Conservation (phyloP, 257 asterid genomes). For the Solanum sejunctum region DNA sequence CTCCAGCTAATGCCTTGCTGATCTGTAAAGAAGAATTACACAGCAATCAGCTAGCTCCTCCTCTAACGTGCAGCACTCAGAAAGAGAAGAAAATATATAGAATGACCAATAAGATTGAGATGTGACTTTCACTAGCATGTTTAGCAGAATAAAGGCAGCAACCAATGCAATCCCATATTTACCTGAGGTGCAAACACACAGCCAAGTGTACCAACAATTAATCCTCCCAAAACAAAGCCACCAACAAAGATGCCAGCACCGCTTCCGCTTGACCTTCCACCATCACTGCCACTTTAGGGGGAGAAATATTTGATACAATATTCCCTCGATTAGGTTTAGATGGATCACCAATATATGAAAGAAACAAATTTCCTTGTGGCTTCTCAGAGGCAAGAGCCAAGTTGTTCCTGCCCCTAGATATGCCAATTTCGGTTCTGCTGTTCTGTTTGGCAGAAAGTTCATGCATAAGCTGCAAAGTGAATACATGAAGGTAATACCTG, state of each 20-base stretch:
- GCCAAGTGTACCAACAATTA: conserved; percentile 65
- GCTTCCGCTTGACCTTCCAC: conserved; percentile 30
- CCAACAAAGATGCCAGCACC: conserved; percentile 43
- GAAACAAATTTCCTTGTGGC: background rate
- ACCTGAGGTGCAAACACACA: conserved; percentile 88
- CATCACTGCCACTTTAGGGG: conserved; percentile 38
- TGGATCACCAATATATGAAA: background rate
- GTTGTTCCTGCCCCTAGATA: background rate
- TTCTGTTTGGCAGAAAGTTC: background rate
- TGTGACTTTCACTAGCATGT: background rate
- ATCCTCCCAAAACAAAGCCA: conserved; percentile 79
- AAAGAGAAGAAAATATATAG: background rate
- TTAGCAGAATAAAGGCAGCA: background rate
- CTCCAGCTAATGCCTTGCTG: conserved; percentile 49
- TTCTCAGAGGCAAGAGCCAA: background rate
- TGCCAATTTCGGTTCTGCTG: background rate
- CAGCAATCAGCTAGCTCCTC: background rate
- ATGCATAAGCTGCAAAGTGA: background rate
- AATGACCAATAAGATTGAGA: background rate
- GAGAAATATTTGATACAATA: background rate
- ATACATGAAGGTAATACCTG: conserved; percentile 23
- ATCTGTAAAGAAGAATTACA: conserved; percentile 28
- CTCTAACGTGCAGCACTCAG: background rate
- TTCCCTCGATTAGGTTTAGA: background rate
- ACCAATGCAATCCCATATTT: background rate